Base-by-base conservation (phyloP, 2,329 filamentous ascomycete genomes). In the Monosporascus sp. region DNA sequence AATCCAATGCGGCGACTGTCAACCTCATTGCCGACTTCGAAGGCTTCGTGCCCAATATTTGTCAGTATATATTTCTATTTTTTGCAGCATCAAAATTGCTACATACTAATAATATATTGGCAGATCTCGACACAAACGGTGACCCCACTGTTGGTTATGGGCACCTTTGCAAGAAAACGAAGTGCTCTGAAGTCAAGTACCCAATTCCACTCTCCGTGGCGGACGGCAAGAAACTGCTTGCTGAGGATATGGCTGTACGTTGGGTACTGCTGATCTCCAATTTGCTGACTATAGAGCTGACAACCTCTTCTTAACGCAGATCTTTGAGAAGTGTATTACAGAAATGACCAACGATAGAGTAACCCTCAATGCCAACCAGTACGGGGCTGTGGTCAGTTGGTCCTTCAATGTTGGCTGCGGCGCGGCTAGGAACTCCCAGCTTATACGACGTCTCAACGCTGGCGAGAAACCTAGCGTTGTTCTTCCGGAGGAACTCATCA, bases 1-100 rank as follows among this genome's bases (percentile, higher is more conserved):
- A 27, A 27, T 27, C 27, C 27, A 49, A 49, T 36, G 18, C 47
- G 20, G 74, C 73, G 58, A 79, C 84, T 51, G 86, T 86, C 70
- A 82, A 85, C 79, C 69, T 84, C 57, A 70, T 77, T 63, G 86
- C 80, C 25, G 81, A 86, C 67, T 87, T 86, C 65, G 78, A 80
- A 56, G 76, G 79, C 51, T 68, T 82, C 48, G 71, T 77, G 6
- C 77, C 47, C 47, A 36, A 35, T 22, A 49, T 49, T 27, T 49
- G 47, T 49, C 11, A 45, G 43, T 45, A 27, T 27, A 1, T 27
- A 5, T 24, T 27, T 27, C 11, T 27, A 1, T 27, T 1, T 24
- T 27, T 27, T 27, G 8, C 8, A 27, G 27, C 27, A 9, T 27
- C 27, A 9, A 9, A 9, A 27, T 27, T 25, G 8, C 27, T 9